These are phyloP conservation scores for Aureobasidium sp. DNA, from an alignment of 2,329 filamentous ascomycete species.

Conservation along the genomic window DNA sequence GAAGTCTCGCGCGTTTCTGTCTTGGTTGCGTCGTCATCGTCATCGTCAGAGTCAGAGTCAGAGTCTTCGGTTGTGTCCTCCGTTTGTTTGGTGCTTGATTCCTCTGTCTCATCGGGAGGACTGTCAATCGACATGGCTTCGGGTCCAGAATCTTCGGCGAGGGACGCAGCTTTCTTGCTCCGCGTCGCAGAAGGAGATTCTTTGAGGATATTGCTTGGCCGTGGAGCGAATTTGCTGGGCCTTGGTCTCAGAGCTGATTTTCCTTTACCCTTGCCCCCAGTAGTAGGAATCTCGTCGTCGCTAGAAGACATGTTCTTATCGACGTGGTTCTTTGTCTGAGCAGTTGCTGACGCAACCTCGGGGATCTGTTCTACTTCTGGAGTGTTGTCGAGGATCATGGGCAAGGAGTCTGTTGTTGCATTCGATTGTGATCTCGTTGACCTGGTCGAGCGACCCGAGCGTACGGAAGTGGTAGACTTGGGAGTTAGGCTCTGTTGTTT, in stretches of 20 bases:
- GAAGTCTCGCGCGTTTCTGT: neutral
- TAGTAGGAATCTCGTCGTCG: neutral
- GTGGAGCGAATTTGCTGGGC: constrained; percentile 22
- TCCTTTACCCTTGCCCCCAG: constrained; percentile 23
- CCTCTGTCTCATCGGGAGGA: constrained; percentile 2
- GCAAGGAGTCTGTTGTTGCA: neutral
- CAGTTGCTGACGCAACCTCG: neutral
- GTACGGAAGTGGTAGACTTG: neutral
- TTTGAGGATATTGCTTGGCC: neutral
- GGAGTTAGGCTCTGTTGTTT: neutral
- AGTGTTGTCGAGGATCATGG: neutral
- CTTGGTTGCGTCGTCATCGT: neutral
- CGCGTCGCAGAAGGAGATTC: neutral
- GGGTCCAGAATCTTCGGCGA: constrained; percentile 25
- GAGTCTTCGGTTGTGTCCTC: constrained; percentile 5
- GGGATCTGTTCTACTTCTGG: neutral
- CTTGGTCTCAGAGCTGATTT: constrained; percentile 29
- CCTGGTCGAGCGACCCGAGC: neutral
- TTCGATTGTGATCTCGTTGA: constrained; percentile 8
- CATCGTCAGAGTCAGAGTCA: neutral
- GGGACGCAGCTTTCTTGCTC: neutral
- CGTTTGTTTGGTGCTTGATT: constrained; percentile 11
- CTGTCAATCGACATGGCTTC: constrained; percentile 27
- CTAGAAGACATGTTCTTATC: neutral
- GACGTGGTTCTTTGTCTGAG: neutral